phyloP scores from a whole-genome alignment of 805 yeast genomes.

The Grigorovia yakushimaensis region DNA sequence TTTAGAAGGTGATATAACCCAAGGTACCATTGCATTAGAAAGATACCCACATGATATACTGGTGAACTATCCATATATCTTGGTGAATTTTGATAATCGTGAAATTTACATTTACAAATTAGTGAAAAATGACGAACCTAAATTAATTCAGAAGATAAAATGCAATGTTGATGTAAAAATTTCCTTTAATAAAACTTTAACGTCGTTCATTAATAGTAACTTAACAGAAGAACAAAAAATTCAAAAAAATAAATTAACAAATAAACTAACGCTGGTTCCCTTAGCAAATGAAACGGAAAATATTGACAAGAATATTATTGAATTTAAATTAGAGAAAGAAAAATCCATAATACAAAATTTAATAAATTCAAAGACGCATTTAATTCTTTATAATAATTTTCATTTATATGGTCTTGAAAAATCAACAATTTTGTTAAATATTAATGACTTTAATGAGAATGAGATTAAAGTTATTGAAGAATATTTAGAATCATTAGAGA shows the following conservation, averaged over 20 bases:
- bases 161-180: not conserved
- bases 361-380: constrained; percentile 12
- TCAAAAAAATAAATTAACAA: constrained; percentile 3
- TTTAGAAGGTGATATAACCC: constrained; percentile 24
- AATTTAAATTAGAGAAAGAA: constrained; percentile 21
- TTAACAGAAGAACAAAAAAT: constrained; percentile 1
- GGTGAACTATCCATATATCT: constrained; percentile 18
- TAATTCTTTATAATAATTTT: constrained; percentile 12
- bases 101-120: constrained; percentile 4
- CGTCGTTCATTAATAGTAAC: constrained; percentile 8
- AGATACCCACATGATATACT: constrained; percentile 18
- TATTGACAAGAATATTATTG: constrained; percentile 6
- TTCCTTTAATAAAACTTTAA: constrained; percentile 9
- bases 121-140: constrained; percentile 11
- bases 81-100: constrained; percentile 13
- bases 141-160: constrained; percentile 9
- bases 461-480: constrained; percentile 14
- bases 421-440: constrained; percentile 15
- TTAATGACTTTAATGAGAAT: constrained; percentile 14
- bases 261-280: constrained; percentile 19
- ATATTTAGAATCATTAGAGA: constrained; percentile 5
- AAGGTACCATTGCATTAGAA: constrained; percentile 23
- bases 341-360: constrained; percentile 12
- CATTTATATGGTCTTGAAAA: constrained; percentile 13
- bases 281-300: constrained; percentile 4